Evolutionary conservation across 768 basidiomycete genomes (phyloP).

Genomic region (Gymnopilus junonius): DNA sequence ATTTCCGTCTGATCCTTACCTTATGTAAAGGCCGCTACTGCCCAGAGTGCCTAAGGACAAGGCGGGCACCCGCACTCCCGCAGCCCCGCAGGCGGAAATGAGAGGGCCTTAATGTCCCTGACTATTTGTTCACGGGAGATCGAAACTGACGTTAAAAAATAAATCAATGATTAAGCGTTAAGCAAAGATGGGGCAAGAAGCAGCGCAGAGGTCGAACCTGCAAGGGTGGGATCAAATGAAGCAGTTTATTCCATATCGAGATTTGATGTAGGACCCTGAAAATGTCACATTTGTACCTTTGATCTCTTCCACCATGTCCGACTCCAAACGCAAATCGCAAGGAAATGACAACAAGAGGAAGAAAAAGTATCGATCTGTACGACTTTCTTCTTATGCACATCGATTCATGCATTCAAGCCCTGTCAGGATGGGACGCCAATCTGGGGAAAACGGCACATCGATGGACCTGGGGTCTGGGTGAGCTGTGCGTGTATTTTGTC

Average conservation of each 20-base stretch:
- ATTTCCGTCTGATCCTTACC: neutral
- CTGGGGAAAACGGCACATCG: constrained; percentile 67
- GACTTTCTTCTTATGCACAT: constrained; percentile 16
- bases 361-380: constrained; percentile 57
- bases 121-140: neutral
- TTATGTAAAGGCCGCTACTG: neutral
- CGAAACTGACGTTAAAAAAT: neutral
- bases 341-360: constrained; percentile 37
- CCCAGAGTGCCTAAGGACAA: neutral
- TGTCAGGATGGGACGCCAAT: constrained; percentile 68
- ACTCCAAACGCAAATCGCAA: constrained; percentile 32
- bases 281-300: neutral
- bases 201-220: neutral
- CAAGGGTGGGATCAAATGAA: neutral
- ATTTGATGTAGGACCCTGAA: neutral
- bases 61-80: neutral
- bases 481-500: constrained; percentile 52
- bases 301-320: constrained; percentile 24
- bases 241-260: constrained; percentile 5
- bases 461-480: constrained; percentile 87
- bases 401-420: neutral
- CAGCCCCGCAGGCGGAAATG: neutral
- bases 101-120: neutral
- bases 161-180: neutral
- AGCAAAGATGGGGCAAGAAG: neutral